Conservation (phyloP, 495 filamentous ascomycete species). For the Massariosphaeria phaeospora region DNA sequence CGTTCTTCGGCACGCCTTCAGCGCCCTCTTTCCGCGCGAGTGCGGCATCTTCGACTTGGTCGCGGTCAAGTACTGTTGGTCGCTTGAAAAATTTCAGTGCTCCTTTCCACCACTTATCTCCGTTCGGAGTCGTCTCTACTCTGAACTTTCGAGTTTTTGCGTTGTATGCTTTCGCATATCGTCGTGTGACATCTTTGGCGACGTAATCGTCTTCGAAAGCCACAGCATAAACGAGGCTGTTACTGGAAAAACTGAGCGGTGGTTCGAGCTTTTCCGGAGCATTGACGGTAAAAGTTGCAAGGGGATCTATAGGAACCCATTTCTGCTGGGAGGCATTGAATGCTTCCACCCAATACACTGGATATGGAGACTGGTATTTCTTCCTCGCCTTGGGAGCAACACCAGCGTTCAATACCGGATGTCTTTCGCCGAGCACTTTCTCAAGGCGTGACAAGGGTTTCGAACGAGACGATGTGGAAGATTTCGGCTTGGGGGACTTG, state of each 20-base stretch:
- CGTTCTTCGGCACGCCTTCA: conserved; percentile 85
- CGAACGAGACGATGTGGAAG: conserved; percentile 21
- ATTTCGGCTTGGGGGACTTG: conserved; percentile 36
- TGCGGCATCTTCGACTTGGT: conserved; percentile 77
- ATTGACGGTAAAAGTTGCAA: conserved; percentile 71
- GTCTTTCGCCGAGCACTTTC: conserved; percentile 9
- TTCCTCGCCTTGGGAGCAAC: conserved; percentile 32
- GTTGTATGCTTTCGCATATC: conserved; percentile 61
- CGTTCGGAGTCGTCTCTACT: conserved; percentile 62
- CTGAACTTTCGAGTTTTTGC: conserved; percentile 76
- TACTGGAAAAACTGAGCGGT: conserved; percentile 64
- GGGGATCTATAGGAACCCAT: conserved; percentile 83
- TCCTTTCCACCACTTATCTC: conserved; percentile 67
- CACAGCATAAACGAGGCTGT: conserved; percentile 75
- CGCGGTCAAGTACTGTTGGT: conserved; percentile 36
- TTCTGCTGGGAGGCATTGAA: conserved; percentile 79
- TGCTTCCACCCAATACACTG: conserved; percentile 90
- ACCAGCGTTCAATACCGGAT: conserved; percentile 1
- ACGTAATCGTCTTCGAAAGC: conserved; percentile 75
- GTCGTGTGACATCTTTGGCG: conserved; percentile 62
- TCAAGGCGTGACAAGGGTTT: conserved; percentile 24
- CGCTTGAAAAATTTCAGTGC: conserved; percentile 58
- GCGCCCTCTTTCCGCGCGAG: conserved; percentile 61
- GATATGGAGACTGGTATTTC: conserved; percentile 61
- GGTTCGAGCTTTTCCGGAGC: conserved; percentile 77